Percentiles rank a stretch among this genome's conserved stretches.
Conservation (phyloP, 1,139 yeast genomes). For the Taiozyma onychis region DNA sequence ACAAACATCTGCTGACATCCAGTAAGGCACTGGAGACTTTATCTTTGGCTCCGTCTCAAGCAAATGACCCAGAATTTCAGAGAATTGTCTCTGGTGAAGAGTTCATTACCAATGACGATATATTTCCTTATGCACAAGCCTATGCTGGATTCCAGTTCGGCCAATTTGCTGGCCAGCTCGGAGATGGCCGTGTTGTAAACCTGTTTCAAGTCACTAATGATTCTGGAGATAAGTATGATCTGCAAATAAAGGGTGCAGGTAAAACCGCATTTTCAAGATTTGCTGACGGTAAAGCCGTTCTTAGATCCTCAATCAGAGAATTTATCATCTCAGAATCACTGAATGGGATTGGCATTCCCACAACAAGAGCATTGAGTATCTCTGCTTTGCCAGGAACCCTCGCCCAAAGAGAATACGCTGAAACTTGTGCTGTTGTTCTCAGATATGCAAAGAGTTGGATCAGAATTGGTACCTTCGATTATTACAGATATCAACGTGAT, state of each 20-base stretch:
- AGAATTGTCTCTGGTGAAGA: conserved; percentile 60
- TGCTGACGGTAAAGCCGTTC: conserved; percentile 95
- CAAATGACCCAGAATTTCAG: conserved; percentile 37
- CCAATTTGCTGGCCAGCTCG: conserved; percentile 92
- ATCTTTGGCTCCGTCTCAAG: conserved; percentile 37
- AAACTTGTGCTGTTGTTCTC: conserved; percentile 80
- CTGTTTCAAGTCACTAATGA: conserved; percentile 59
- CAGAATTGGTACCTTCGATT: conserved; percentile 85
- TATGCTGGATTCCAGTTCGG: conserved; percentile 98
- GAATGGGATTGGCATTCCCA: conserved; percentile 76
- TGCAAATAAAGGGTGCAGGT: conserved; percentile 91
- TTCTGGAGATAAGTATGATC: conserved; percentile 39
- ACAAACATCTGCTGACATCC: conserved; percentile 54
- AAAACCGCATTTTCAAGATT: conserved; percentile 87
- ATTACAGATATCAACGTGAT: conserved; percentile 71
- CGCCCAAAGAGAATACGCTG: conserved; percentile 70
- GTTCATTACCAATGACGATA: conserved; percentile 33
- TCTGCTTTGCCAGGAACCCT: conserved; percentile 66
- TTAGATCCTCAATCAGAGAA: conserved; percentile 84
- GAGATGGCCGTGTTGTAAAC: conserved; percentile 89
- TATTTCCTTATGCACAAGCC: conserved; percentile 82
- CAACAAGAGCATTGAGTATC: conserved; percentile 77
- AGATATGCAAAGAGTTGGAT: conserved; percentile 87
- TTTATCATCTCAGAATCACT: conserved; percentile 81
- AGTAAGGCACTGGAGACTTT: conserved; percentile 56